Conservation (phyloP, 306 rosid genomes). For the Calophaca sinica region DNA sequence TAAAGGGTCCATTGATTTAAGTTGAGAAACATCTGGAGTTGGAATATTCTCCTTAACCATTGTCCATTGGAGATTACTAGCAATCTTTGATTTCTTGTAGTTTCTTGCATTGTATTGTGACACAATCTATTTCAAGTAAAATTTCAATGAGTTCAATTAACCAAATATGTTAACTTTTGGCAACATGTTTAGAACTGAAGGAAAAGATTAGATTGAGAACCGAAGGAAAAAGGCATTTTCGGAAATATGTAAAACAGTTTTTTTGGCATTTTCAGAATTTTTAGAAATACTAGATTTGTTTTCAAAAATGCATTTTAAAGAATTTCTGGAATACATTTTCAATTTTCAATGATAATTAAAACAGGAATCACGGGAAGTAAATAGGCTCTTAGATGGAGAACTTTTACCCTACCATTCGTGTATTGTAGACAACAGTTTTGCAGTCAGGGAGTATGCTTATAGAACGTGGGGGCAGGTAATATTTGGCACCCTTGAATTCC, state of each 20-base stretch:
- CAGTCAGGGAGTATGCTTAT: conserved; percentile 34
- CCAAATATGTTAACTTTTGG: not conserved
- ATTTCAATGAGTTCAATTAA: not conserved
- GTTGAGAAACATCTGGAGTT: conserved; percentile 23
- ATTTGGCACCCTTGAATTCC: conserved; percentile 30
- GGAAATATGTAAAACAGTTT: too few relatives aligned
- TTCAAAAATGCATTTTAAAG: too few relatives aligned
- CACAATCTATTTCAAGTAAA: conserved; percentile 5
- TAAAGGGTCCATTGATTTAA: conserved; percentile 27
- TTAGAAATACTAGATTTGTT: too few relatives aligned
- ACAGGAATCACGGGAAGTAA: too few relatives aligned
- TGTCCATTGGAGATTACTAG: conserved; percentile 33
- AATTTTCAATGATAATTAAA: too few relatives aligned
- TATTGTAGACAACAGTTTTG: conserved; percentile 34
- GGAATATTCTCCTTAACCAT: conserved; percentile 36
- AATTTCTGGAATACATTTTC: too few relatives aligned
- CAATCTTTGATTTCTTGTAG: conserved; percentile 7
- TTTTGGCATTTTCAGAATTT: too few relatives aligned
- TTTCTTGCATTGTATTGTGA: conserved; percentile 39
- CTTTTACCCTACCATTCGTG: conserved; percentile 24
- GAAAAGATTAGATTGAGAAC: not conserved
- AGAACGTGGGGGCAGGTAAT: conserved; percentile 30
- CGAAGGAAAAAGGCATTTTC: too few relatives aligned
- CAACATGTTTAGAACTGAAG: not conserved
- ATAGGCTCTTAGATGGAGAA: not conserved